Base-by-base conservation (phyloP, 257 asterid species). In the Solanum infundibuliforme region DNA sequence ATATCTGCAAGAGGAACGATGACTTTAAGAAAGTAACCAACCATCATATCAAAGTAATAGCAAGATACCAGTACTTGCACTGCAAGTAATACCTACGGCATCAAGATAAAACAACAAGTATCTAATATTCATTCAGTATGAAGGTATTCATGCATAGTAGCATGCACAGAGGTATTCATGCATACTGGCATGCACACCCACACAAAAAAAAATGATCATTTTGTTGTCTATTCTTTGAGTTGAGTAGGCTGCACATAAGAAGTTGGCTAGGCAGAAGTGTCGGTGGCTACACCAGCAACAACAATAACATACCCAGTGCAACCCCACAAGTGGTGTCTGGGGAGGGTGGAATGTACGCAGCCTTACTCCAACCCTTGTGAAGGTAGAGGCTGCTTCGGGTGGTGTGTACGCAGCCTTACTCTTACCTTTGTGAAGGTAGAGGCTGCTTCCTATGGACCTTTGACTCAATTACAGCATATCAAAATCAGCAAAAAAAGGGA, bases 1-100 rank as follows among this genome's bases (percentile, higher is more conserved):
- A 96, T 93, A 96, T 94, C 99, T 96, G 95, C 90, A 93, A 91
- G 89, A 89, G 83, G 91, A 91, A 20, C 23, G 87, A 89, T 87
- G 88, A 89, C 85, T 41, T 81, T 76, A 85, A 89, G 88, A 87
- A 79, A 48, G 60, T 29, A 32, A 36, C 55, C 32, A 38, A 43
- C 85, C 66, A 43, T 14, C 66, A 43, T 14, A 79, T 16, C 14
- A 79, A 46, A 25, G 36, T 14, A 38, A 20, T 75, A 27, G 25
- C 46, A 79, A 76, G 83, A 76, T 76, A 76, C 35, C 76, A 76
- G 60, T 16, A 76, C 83, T 75, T 76, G 55, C 58, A 39, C 27
- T 39, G 35, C 60, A 38, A 79, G 66, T 27, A 27, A 27, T 14
- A 43, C 84, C 65, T 43, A 43, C 23, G 16, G 39, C 34, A 3